A percentile compares a stretch with the other conserved stretches of the same genome.
Evolutionary conservation across 148 eudicot genomes (phyloP).

Genomic region (Spergularia marina): DNA sequence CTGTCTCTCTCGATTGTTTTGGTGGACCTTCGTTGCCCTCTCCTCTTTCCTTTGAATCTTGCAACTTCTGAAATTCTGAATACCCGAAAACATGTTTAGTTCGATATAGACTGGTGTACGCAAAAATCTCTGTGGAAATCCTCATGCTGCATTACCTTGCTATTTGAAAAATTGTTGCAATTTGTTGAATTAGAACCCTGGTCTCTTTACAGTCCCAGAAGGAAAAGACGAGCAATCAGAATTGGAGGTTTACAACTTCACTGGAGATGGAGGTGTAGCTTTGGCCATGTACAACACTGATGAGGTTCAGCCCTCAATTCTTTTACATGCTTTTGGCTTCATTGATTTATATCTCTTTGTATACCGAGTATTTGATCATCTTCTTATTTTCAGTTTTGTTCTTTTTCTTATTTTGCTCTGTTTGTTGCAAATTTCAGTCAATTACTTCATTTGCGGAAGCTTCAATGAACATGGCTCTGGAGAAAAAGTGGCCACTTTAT

Average conservation of each 20-base stretch:
- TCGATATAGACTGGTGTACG: too few relatives aligned
- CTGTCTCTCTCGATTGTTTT: not conserved
- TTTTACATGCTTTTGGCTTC: not conserved
- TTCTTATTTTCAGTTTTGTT: not conserved
- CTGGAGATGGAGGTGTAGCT: slow-evolving; percentile 85
- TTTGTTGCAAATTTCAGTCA: slow-evolving; percentile 44
- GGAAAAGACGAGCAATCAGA: slow-evolving; percentile 66
- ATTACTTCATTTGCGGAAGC: slow-evolving; percentile 87
- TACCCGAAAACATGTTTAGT: too few relatives aligned
- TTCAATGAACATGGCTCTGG: slow-evolving; percentile 78
- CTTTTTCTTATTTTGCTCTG: slow-evolving; percentile 3
- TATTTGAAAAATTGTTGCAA: not conserved
- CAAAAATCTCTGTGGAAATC: not conserved
- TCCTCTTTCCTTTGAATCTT: not conserved
- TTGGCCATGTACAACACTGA: slow-evolving; percentile 93
- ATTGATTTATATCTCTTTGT: not conserved
- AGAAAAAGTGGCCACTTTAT: slow-evolving; percentile 92
- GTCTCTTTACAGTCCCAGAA: slow-evolving; percentile 62
- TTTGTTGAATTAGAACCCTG: not conserved
- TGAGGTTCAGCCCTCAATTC: slow-evolving; percentile 49
- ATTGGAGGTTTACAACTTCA: slow-evolving; percentile 73
- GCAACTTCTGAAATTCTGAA: not conserved
- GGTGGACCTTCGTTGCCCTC: not conserved
- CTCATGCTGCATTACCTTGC: not conserved
- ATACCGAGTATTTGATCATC: not conserved